A percentile compares a stretch with the other conserved stretches of the same genome.
These are phyloP conservation scores for Trichoderma aggressivum DNA, from an alignment of 2,329 filamentous ascomycete genomes.

Conservation along the genomic window DNA sequence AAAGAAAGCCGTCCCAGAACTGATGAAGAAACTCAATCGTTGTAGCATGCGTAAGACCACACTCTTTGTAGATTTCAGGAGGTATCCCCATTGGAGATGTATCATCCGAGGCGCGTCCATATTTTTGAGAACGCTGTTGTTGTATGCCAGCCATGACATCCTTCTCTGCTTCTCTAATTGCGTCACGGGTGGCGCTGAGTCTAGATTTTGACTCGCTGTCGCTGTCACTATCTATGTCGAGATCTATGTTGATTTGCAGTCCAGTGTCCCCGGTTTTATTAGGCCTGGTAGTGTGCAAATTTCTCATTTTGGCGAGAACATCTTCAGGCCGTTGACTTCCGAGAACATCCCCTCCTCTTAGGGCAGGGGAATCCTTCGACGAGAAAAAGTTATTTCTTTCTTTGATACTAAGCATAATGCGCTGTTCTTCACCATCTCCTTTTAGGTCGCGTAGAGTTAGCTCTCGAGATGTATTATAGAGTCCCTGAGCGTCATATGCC, in stretches of 20 bases:
- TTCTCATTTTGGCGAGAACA: constrained; percentile 62
- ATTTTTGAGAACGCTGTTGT: constrained; percentile 58
- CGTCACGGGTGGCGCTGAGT: constrained; percentile 67
- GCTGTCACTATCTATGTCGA: constrained; percentile 67
- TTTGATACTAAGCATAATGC: constrained; percentile 81
- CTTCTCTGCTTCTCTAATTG: constrained; percentile 60
- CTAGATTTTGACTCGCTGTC: constrained; percentile 56
- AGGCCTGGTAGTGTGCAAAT: constrained; percentile 53
- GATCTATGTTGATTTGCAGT: constrained; percentile 62
- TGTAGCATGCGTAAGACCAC: constrained; percentile 76
- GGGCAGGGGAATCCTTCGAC: constrained; percentile 48
- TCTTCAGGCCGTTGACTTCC: constrained; percentile 66
- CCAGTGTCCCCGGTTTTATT: constrained; percentile 52
- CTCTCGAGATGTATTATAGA: constrained; percentile 72
- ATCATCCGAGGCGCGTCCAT: constrained; percentile 47
- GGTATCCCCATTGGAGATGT: constrained; percentile 54
- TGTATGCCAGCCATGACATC: constrained; percentile 64
- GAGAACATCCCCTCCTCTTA: constrained; percentile 52
- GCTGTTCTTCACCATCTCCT: constrained; percentile 68
- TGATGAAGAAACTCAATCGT: constrained; percentile 95
- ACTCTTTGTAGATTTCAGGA: constrained; percentile 55
- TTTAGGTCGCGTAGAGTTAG: constrained; percentile 77
- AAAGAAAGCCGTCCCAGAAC: constrained; percentile 91
- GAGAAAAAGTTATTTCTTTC: constrained; percentile 84
- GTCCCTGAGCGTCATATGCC: constrained; percentile 52